Base-by-base conservation (phyloP, 2,329 filamentous ascomycete species). In the Sporothrix curviconia region DNA sequence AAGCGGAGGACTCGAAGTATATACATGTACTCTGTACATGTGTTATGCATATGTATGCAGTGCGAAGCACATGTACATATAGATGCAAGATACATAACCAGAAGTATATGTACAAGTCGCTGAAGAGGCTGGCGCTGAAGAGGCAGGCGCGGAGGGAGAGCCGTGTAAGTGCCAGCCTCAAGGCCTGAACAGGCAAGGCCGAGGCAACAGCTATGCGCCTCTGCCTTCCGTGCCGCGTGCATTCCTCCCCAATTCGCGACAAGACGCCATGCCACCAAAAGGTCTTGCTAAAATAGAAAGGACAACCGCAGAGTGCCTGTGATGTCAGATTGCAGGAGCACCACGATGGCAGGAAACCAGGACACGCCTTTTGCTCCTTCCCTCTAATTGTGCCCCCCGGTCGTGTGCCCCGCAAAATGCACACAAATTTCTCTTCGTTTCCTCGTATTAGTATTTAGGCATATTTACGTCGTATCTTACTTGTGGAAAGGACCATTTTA, bases 81-180 rank as follows among this genome's bases (percentile, higher is more conserved):
- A n/a, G n/a, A n/a, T n/a, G n/a, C n/a, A n/a, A n/a, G n/a, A n/a
- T n/a, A n/a, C n/a, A n/a, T n/a, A n/a, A n/a, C n/a, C n/a, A n/a
- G n/a, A n/a, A n/a, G n/a, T n/a, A n/a, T n/a, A n/a, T n/a, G n/a
- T n/a, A n/a, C n/a, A n/a, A n/a, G n/a, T n/a, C n/a, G n/a, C n/a
- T n/a, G n/a, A n/a, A n/a, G n/a, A n/a, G n/a, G n/a, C n/a, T n/a
- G n/a, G n/a, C n/a, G n/a, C n/a, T n/a, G n/a, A n/a, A n/a, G 49
- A 28, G 24, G 49, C 34, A 40, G 49, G 49, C 24, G 37, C 36
- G 50, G n/a, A 53, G 50, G 50, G 50, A 53, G 36, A 15, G 50
- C 9, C 25, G 24, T 52, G 36, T 30, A n/a, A 24, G 47, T 25
- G 32, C 17, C 47, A 50, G 47, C 30, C 19, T n/a, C 32, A n/a